Conservation (phyloP, 2,329 filamentous ascomycete species). For the Xylariales sp. region DNA sequence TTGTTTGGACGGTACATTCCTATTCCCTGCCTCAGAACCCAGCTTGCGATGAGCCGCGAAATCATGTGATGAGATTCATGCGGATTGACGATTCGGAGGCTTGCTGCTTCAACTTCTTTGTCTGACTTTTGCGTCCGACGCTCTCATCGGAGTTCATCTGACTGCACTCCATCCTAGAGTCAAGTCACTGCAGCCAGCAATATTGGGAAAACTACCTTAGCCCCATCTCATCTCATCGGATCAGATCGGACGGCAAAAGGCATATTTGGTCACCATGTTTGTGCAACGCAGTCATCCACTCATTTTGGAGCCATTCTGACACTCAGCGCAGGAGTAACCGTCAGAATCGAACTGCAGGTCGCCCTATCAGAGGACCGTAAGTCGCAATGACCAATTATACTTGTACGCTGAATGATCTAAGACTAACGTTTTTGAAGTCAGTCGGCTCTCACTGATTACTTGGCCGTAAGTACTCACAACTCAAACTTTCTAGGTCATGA, state of each 20-base stretch:
- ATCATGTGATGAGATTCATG: too few species aligned
- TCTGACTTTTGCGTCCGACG: too few species aligned
- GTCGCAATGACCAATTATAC: background rate
- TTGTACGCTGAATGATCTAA: background rate
- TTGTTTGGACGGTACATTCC: too few species aligned
- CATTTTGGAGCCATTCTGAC: background rate
- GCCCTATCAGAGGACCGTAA: slow-evolving; percentile 22
- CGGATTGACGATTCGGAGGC: too few species aligned
- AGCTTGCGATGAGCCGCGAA: background rate
- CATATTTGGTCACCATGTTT: slow-evolving; percentile 6
- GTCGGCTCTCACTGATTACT: slow-evolving; percentile 26
- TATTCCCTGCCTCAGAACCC: background rate
- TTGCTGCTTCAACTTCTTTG: too few species aligned
- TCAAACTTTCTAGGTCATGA: too few species aligned
- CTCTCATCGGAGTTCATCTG: too few species aligned
- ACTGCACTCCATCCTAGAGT: too few species aligned
- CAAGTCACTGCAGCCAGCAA: too few species aligned
- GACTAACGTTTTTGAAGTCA: slow-evolving; percentile 8
- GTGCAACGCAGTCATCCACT: background rate
- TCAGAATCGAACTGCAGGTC: slow-evolving; percentile 10
- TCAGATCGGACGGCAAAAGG: background rate
- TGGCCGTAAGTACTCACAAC: slow-evolving; percentile 15
- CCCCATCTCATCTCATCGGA: too few species aligned
- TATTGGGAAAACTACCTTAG: too few species aligned
- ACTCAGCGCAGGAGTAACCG: slow-evolving; percentile 13